Percentiles rank a stretch among this genome's conserved stretches.
Conservation (phyloP, 2,329 filamentous ascomycete genomes). For the Graphilbum fragrans region DNA sequence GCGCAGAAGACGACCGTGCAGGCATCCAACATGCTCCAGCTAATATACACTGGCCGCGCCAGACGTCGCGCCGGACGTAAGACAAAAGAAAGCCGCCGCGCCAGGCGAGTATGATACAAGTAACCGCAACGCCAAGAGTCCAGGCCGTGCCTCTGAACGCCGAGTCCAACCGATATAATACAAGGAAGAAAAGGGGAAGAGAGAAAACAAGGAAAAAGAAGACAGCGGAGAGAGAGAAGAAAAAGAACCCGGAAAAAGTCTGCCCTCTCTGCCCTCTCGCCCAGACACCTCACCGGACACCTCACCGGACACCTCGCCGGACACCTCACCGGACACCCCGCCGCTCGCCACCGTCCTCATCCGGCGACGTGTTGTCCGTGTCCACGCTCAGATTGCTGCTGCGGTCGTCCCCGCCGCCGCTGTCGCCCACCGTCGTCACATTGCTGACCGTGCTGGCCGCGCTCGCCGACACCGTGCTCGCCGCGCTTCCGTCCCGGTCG, state of each 20-base stretch:
- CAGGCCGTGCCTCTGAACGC: too few species aligned
- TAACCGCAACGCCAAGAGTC: too few species aligned
- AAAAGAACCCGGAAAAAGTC: not conserved
- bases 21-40: too few species aligned
- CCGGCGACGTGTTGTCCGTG: slow-evolving; percentile 8
- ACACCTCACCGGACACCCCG: too few species aligned
- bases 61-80: too few species aligned
- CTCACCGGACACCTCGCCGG: too few species aligned
- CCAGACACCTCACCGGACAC: too few species aligned
- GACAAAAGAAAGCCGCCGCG: too few species aligned
- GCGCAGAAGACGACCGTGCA: too few species aligned
- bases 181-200: not conserved
- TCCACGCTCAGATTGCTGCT: slow-evolving; percentile 8
- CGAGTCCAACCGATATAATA: not conserved
- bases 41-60: too few species aligned
- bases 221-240: not conserved
- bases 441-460: not conserved
- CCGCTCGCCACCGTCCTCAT: not conserved
- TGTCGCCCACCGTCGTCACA: not conserved
- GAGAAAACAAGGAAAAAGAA: not conserved
- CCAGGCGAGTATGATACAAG: too few species aligned
- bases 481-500: not conserved
- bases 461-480: not conserved
- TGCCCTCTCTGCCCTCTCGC: too few species aligned
- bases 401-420: slow-evolving; percentile 2